Conservation (phyloP, 495 filamentous ascomycete species). For the Aspergillus funiculosus region DNA sequence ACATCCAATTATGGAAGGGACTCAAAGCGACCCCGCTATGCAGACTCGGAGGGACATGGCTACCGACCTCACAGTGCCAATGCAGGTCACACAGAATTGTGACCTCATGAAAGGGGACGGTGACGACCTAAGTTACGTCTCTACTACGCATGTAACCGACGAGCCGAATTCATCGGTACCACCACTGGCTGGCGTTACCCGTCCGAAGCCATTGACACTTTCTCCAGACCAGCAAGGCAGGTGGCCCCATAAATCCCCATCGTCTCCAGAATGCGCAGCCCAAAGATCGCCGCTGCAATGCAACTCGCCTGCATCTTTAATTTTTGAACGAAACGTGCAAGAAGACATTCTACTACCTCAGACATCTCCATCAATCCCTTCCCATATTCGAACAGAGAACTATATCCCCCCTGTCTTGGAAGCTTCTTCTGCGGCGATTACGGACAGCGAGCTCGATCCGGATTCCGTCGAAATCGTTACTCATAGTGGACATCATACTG, state of each 20-base stretch:
- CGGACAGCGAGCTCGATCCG: slow-evolving; percentile 7
- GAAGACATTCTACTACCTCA: slow-evolving; percentile 14
- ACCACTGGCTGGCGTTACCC: background rate
- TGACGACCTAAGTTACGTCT: background rate
- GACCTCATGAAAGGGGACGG: background rate
- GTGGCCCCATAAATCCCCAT: background rate
- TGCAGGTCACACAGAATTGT: background rate
- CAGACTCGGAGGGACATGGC: background rate
- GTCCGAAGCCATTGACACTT: slow-evolving; percentile 3
- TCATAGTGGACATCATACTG: slow-evolving; percentile 9
- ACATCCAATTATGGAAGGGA: background rate
- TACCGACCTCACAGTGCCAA: background rate
- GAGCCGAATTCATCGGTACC: background rate
- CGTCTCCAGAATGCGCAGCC: slow-evolving; percentile 1
- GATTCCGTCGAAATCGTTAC: slow-evolving; percentile 13
- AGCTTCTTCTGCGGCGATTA: slow-evolving; percentile 13
- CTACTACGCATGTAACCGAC: background rate
- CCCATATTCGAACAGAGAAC: slow-evolving; percentile 16
- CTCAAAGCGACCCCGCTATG: background rate
- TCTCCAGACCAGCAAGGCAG: slow-evolving; percentile 1
- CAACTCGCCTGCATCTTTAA: slow-evolving; percentile 6
- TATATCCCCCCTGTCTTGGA: slow-evolving; percentile 13
- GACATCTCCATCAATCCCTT: slow-evolving; percentile 12
- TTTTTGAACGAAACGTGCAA: slow-evolving; percentile 15
- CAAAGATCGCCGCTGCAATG: slow-evolving; percentile 2